These are phyloP conservation scores for Russula griseocarnosa DNA, from an alignment of 768 basidiomycete species.

Conservation along the genomic window DNA sequence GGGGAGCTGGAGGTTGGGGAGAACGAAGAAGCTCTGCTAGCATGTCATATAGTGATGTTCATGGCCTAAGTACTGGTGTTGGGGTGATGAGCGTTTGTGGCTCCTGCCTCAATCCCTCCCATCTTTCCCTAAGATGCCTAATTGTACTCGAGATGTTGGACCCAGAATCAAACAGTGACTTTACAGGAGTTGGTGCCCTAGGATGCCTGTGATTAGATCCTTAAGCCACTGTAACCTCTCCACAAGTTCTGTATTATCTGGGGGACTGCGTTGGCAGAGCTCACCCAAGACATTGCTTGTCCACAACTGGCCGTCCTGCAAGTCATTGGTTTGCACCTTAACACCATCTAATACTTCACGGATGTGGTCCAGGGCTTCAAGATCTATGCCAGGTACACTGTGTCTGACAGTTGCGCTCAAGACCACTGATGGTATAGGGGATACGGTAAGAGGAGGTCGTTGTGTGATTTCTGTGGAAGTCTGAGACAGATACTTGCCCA, in stretches of 20 bases:
- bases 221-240: constrained; percentile 25
- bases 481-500: constrained; percentile 40
- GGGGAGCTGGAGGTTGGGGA: constrained; percentile 39
- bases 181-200: constrained; percentile 29
- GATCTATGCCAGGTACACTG: constrained; percentile 33
- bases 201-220: constrained; percentile 26
- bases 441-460: constrained; percentile 31
- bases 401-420: constrained; percentile 38
- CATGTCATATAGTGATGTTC: constrained; percentile 48
- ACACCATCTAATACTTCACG: constrained; percentile 54
- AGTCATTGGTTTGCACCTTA: constrained; percentile 51
- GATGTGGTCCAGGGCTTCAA: constrained; percentile 42
- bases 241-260: constrained; percentile 36
- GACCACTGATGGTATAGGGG: constrained; percentile 36
- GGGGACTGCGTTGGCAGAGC: constrained; percentile 46
- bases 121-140: constrained; percentile 32
- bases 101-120: constrained; percentile 31
- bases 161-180: constrained; percentile 33
- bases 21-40: constrained; percentile 56
- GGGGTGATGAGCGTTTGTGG: constrained; percentile 44
- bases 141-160: constrained; percentile 32
- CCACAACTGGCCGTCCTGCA: constrained; percentile 60
- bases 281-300: constrained; percentile 61
- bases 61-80: constrained; percentile 39
- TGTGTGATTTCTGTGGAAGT: constrained; percentile 32